These are phyloP conservation scores for Trypanosoma avium DNA, from an alignment of 208 protist genomes.

Conservation along the genomic window DNA sequence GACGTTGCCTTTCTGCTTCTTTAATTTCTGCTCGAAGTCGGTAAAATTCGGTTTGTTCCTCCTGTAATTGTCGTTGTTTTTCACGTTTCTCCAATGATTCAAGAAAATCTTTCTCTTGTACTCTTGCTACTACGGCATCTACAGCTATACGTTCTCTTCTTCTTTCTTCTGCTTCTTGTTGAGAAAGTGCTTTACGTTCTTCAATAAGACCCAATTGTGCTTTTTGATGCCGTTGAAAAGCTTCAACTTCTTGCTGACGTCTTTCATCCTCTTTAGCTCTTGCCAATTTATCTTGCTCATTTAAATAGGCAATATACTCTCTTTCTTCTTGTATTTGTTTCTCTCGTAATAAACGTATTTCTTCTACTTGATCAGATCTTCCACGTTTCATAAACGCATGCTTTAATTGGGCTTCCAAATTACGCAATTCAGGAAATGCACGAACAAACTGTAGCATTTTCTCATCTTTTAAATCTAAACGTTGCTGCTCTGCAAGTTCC, in stretches of 20 bases:
- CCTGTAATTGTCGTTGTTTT: constrained; percentile 70
- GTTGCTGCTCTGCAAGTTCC: constrained; percentile 78
- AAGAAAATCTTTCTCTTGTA: constrained; percentile 86
- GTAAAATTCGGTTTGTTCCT: constrained; percentile 84
- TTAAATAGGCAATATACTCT: constrained; percentile 55
- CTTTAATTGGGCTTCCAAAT: constrained; percentile 69
- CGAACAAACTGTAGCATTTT: constrained; percentile 89
- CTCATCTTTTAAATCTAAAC: constrained; percentile 62
- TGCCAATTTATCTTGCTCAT: constrained; percentile 44
- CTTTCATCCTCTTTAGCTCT: constrained; percentile 61
- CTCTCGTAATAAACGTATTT: constrained; percentile 40
- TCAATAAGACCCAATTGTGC: constrained; percentile 79
- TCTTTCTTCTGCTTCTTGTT: constrained; percentile 58
- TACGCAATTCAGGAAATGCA: constrained; percentile 77
- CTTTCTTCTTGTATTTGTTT: constrained; percentile 55
- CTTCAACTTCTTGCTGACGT: constrained; percentile 55
- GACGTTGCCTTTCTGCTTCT: constrained; percentile 67
- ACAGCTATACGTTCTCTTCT: constrained; percentile 87
- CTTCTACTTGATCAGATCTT: constrained; percentile 72
- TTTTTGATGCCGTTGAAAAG: constrained; percentile 70
- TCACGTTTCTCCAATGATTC: constrained; percentile 64
- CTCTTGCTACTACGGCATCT: constrained; percentile 80
- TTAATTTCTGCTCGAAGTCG: constrained; percentile 70
- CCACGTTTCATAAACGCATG: constrained; percentile 76
- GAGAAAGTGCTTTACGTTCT: constrained; percentile 48